These are phyloP conservation scores for Aspergillus pseudotamarii DNA, from an alignment of 2,329 filamentous ascomycete genomes.

Conservation along the genomic window DNA sequence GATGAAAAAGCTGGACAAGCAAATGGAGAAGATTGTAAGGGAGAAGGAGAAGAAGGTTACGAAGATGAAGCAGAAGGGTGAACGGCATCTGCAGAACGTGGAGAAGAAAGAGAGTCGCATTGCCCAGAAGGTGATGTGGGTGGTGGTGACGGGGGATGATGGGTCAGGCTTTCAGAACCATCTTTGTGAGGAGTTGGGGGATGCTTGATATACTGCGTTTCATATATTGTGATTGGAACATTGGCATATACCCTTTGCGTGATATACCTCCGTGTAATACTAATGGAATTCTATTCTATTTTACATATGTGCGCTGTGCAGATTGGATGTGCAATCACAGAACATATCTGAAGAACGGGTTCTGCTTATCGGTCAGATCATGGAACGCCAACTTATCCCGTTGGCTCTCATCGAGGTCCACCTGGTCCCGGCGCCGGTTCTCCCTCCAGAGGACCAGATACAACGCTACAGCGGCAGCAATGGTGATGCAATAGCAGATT, in stretches of 20 bases:
- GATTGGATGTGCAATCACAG: conserved; percentile 33
- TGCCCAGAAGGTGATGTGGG: conserved; percentile 17
- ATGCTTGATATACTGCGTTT: background rate
- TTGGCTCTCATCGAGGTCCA: conserved; percentile 61
- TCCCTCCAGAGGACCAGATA: conserved; percentile 63
- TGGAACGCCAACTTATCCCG: conserved; percentile 67
- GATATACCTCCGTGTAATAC: background rate
- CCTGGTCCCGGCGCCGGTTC: conserved; percentile 55
- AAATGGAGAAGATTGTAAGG: conserved; percentile 7
- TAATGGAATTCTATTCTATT: background rate
- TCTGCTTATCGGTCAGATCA: conserved; percentile 70
- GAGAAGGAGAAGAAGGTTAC: conserved; percentile 14
- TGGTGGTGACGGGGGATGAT: conserved; percentile 19
- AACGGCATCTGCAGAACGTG: conserved; percentile 6
- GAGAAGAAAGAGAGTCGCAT: conserved; percentile 16
- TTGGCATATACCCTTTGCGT: background rate
- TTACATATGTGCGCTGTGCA: background rate
- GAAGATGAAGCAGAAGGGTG: conserved; percentile 11
- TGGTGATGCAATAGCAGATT: conserved; percentile 68
- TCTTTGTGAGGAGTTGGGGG: conserved; percentile 13
- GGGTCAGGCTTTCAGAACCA: conserved; percentile 14
- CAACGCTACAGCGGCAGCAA: conserved; percentile 57
- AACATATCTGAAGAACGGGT: conserved; percentile 67
- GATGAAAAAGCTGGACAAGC: conserved; percentile 10
- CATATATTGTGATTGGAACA: background rate